Conservation (phyloP, 768 basidiomycete genomes). For the Russula olivacea region DNA sequence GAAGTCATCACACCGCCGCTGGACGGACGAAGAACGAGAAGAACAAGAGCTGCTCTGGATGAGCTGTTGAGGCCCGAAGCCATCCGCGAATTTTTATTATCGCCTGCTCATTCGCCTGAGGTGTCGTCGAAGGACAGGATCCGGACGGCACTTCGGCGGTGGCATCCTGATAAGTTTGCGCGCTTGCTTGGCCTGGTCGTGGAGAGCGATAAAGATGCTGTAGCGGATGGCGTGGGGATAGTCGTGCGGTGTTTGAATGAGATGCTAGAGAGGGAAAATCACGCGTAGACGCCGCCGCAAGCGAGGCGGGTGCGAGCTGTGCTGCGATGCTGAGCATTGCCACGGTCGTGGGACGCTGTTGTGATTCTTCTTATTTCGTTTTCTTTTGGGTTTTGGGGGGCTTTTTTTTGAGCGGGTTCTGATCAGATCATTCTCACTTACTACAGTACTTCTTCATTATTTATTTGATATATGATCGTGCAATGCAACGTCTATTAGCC, state of each 20-base stretch:
- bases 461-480: constrained; percentile 11
- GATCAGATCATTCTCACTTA: neutral
- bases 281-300: neutral
- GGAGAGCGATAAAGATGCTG: constrained; percentile 44
- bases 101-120: constrained; percentile 51
- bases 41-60: constrained; percentile 12
- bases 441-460: neutral
- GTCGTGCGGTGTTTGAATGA: constrained; percentile 45
- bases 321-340: constrained; percentile 14
- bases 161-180: constrained; percentile 78
- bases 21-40: constrained; percentile 27
- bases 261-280: constrained; percentile 19
- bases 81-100: constrained; percentile 56
- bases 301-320: neutral
- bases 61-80: constrained; percentile 50
- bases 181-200: constrained; percentile 48
- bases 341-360: constrained; percentile 3
- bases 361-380: neutral
- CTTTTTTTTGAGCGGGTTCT: neutral
- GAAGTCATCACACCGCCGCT: constrained; percentile 34
- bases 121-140: constrained; percentile 61
- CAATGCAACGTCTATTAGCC: neutral
- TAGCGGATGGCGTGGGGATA: constrained; percentile 59
- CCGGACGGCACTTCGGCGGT: constrained; percentile 59
- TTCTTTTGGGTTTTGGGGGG: neutral